Base-by-base conservation (phyloP, 2,329 filamentous ascomycete genomes). In the Xylaria sp. region DNA sequence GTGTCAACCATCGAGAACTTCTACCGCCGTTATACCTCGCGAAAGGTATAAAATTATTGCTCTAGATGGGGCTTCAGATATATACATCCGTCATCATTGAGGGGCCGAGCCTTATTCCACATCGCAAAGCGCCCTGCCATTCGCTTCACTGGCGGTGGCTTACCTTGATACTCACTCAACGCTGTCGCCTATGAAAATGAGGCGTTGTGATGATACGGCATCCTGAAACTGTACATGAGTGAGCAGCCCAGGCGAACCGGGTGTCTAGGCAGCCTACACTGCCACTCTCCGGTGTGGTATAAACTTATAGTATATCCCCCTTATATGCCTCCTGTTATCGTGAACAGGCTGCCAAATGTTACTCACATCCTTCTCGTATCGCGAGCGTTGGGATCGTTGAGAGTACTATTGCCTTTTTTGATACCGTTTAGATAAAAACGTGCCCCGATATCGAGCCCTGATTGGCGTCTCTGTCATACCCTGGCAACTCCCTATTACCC, bases 391-490 rank as follows among this genome's bases (percentile, higher is more conserved):
- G 37, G 42, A 51, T 37, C 9, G 40, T 23, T 23, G n/a, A 17
- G 15, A 15, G 19, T 17, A 17, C 33, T 37, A 2, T 37, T 37
- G 33, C 8, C 17, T 8, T 8, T 51, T 40, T 46, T 14, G 11
- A 31, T 45, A 45, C 21, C 43, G 37, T 23, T 51, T 50, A n/a
- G 46, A 31, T 15, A 43, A 33, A n/a, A 63, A 63, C 60, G 60
- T 63, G 60, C 25, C 40, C 19, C 28, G 14, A 23, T 5, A 19
- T 28, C 2, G 45, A 35, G 28, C 55, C 42, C 33, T 55, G 55
- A 63, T 63, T 63, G 60, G 60, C 49, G 42, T 54, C 15, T 37
- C 38, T 19, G 45, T 50, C n/a, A 23, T 19, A 54, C 60, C 60
- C 60, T 38, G 35, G 54, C 19, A 38, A 23, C 23, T 54, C 37